Evolutionary conservation across 1,139 yeast genomes (phyloP).

Genomic region (Suzukiozyma palmioleophila): DNA sequence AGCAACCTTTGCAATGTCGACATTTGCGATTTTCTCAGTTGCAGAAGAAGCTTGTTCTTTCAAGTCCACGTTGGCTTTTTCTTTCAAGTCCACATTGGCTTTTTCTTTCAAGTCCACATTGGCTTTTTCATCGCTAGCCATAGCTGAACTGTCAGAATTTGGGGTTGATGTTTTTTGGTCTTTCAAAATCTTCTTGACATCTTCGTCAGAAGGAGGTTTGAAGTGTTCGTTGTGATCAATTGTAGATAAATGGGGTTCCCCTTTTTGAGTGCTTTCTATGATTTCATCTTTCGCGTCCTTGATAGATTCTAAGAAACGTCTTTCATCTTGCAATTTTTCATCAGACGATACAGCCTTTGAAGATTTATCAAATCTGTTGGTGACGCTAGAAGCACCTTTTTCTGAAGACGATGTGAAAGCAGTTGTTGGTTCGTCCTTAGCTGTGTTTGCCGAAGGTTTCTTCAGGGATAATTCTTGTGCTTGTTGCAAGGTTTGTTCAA

Average conservation of each 20-base stretch:
- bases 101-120: too few relatives aligned
- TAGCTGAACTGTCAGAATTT: neutral
- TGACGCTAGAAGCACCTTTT: conserved; percentile 10
- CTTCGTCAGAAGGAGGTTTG: conserved; percentile 10
- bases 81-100: too few relatives aligned
- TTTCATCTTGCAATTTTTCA: conserved; percentile 3
- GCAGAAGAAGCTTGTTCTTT: too few relatives aligned
- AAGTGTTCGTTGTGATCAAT: conserved; percentile 37
- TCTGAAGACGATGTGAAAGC: conserved; percentile 5
- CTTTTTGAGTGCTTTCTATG: conserved; percentile 21
- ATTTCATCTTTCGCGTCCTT: conserved; percentile 29
- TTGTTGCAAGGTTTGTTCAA: conserved; percentile 14
- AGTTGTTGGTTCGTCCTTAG: neutral
- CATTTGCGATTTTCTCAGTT: too few relatives aligned
- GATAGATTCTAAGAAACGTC: conserved; percentile 17
- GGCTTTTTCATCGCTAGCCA: too few relatives aligned
- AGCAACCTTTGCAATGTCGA: conserved; percentile 9
- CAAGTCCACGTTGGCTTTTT: too few relatives aligned
- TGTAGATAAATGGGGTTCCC: conserved; percentile 22
- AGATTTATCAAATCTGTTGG: conserved; percentile 16
- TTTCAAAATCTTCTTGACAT: neutral
- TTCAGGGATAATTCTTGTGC: conserved; percentile 2
- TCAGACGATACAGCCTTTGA: conserved; percentile 8
- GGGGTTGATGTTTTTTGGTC: neutral
- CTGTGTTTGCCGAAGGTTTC: conserved; percentile 2